phyloP scores from a whole-genome alignment of 129 eudicot species.

The Deinandra increscens region DNA sequence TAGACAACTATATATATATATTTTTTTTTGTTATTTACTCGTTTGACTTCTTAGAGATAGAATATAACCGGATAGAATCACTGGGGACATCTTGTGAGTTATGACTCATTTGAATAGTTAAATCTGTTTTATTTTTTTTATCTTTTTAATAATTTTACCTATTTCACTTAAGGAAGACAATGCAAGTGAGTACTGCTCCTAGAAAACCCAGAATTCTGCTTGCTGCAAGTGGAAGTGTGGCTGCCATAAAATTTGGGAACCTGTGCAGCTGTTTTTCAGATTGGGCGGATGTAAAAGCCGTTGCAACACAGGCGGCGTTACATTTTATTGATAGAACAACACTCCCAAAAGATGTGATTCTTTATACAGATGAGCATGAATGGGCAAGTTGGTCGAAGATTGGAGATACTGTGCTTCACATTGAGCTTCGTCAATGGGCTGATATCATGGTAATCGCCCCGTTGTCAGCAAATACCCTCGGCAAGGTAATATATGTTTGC shows the following conservation, averaged over 20 bases:
- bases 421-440: slow-evolving; percentile 94
- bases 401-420: slow-evolving; percentile 82
- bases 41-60: background rate
- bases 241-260: slow-evolving; percentile 78
- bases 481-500: slow-evolving; percentile 54
- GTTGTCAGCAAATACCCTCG: slow-evolving; percentile 88
- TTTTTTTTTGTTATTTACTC: background rate
- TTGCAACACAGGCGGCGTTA: slow-evolving; percentile 68
- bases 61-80: background rate
- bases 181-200: slow-evolving; percentile 32
- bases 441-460: slow-evolving; percentile 96
- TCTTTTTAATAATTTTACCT: background rate
- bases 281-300: slow-evolving; percentile 92
- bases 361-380: slow-evolving; percentile 87
- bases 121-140: background rate
- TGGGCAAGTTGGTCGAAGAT: slow-evolving; percentile 83
- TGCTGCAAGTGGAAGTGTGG: slow-evolving; percentile 96
- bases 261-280: slow-evolving; percentile 80
- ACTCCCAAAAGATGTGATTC: slow-evolving; percentile 61
- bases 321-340: slow-evolving; percentile 63
- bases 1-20: background rate
- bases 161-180: slow-evolving; percentile 15
- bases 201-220: slow-evolving; percentile 79
- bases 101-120: background rate
- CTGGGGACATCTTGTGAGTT: background rate